Evolutionary conservation across 139 green algal genomes (phyloP), one percentile per base, ranked within the genome.

Genomic region (Penium margaritaceum): DNA sequence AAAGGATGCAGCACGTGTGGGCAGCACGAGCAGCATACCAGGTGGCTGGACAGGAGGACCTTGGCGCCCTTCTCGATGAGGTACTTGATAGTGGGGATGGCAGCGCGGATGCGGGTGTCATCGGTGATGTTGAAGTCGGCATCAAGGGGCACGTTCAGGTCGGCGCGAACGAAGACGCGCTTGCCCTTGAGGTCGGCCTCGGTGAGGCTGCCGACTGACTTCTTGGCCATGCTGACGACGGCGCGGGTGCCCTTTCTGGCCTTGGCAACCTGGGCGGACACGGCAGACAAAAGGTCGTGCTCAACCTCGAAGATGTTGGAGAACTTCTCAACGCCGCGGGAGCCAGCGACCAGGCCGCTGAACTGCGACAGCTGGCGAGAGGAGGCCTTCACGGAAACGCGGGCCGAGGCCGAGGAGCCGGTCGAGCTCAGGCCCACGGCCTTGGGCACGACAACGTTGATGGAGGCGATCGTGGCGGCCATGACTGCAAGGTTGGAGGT

Each of bases 61-160:
- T 96, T 97, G 69, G 94, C 94, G 66, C 94, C 94, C 82, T 97
- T 97, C 69, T 96, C 89, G 33, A 90, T 63, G 64, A 98, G 89
- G 76, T 87, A 88, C 74, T 88, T 93, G 19, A 99, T 84, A 34
- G 94, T 99, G 63, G 94, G 94, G 51, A 98, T 81, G 5, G 94
- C 92, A 66, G 93, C 94, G 32, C 94, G 86, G 80, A 99, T 96
- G 79, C 94, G 89, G 29, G 94, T 98, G 89, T 98, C 94, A 77
- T 97, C 94, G 24, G 88, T 96, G 86, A 99, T 97, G 44, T 90
- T 92, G 57, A 85, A 77, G 61, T 90, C 78, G 53, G 84, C 90
- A 83, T 97, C 90, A n/a, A 99, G 87, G 19, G 94, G 94, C 36
- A 99, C 95, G 88, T 99, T 99, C 58, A 99, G 87, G 80, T 98